phyloP scores from a whole-genome alignment of 2,329 filamentous ascomycete genomes.

The Colletotrichum lini region DNA sequence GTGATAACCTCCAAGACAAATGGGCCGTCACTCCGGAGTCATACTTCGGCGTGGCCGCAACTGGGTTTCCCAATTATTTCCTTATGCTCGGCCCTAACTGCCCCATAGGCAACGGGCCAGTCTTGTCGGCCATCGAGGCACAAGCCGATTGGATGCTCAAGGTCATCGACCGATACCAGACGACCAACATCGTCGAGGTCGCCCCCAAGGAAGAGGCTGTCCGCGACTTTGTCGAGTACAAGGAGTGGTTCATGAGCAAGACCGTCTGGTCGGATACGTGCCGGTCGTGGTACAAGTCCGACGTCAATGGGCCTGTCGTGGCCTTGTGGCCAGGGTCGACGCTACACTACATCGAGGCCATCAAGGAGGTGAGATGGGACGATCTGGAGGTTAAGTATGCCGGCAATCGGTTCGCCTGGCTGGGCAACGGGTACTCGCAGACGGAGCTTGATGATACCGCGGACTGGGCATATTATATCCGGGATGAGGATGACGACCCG shows the following conservation, averaged over 20 bases:
- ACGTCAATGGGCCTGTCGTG: constrained; percentile 41
- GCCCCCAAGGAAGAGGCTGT: constrained; percentile 62
- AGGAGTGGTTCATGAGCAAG: constrained; percentile 59
- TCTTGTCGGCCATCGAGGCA: constrained; percentile 60
- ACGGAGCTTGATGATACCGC: constrained; percentile 56
- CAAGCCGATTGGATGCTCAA: constrained; percentile 66
- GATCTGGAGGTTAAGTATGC: constrained; percentile 60
- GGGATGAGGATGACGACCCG: constrained; percentile 52
- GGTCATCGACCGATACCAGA: constrained; percentile 64
- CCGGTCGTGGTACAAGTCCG: constrained; percentile 44
- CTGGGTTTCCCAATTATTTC: constrained; percentile 49
- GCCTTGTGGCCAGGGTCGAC: constrained; percentile 50
- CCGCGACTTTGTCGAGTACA: constrained; percentile 64
- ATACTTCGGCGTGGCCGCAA: constrained; percentile 50
- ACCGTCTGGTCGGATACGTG: constrained; percentile 63
- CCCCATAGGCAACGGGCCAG: constrained; percentile 55
- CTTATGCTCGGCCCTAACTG: constrained; percentile 59
- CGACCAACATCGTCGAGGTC: constrained; percentile 61
- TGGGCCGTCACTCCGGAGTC: constrained; percentile 49
- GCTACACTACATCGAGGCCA: constrained; percentile 65
- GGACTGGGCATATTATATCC: constrained; percentile 58
- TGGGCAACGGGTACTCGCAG: constrained; percentile 61
- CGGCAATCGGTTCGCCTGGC: constrained; percentile 56
- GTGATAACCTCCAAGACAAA: constrained; percentile 47
- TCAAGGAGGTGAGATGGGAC: constrained; percentile 61